phyloP scores from a whole-genome alignment of 441 rosid genomes.

The Daphne laureola region DNA sequence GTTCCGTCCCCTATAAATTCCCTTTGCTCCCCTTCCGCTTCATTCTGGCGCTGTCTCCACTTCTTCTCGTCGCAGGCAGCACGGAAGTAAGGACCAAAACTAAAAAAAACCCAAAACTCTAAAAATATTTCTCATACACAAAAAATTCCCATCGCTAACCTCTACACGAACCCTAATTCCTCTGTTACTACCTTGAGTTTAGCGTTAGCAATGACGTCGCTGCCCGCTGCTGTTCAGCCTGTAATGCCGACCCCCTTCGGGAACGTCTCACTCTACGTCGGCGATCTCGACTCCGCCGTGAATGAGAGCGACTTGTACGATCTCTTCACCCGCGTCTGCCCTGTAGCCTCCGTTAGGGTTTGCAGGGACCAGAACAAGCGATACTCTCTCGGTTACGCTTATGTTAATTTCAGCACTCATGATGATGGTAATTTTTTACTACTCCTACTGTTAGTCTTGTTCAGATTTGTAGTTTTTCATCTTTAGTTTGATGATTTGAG shows the following conservation, averaged over 20 bases:
- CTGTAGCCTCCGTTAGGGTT: constrained; percentile 50
- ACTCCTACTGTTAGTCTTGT: neutral
- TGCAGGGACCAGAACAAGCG: constrained; percentile 45
- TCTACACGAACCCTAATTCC: too few relatives aligned
- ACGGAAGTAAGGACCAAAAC: neutral
- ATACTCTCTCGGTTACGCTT: constrained; percentile 56
- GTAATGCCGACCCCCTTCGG: constrained; percentile 13
- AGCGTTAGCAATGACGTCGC: constrained; percentile 9
- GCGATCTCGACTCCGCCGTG: constrained; percentile 53
- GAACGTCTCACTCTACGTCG: constrained; percentile 51
- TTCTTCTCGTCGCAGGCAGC: neutral
- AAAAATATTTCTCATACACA: neutral
- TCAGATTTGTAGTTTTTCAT: constrained; percentile 3
- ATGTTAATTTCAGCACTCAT: constrained; percentile 48
- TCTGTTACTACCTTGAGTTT: neutral
- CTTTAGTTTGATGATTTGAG: neutral
- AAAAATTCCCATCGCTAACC: neutral
- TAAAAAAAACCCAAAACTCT: neutral
- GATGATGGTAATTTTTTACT: constrained; percentile 37
- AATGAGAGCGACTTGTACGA: constrained; percentile 42
- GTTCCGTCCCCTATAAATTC: constrained; percentile 17
- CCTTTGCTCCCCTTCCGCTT: neutral
- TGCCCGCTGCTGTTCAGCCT: constrained; percentile 16
- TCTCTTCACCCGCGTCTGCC: constrained; percentile 44
- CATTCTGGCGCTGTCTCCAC: constrained; percentile 1